These are phyloP conservation scores for Diaporthe caulivora DNA, from an alignment of 2,329 filamentous ascomycete genomes.

Conservation along the genomic window DNA sequence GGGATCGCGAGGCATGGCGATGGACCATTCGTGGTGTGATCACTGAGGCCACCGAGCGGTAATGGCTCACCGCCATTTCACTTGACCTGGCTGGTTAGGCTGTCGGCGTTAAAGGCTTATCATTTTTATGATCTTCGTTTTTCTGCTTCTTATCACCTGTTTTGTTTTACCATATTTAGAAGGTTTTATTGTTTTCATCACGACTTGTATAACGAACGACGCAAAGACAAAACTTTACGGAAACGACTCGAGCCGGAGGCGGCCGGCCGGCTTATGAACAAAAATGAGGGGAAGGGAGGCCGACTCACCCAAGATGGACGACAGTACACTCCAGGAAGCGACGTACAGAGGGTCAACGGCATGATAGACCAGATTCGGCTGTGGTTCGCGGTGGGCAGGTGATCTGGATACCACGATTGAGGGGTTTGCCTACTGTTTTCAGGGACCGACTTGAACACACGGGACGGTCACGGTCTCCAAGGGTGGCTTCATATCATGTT, in stretches of 20 bases:
- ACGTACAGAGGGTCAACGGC: conserved; percentile 31
- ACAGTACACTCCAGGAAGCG: conserved; percentile 33
- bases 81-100: conserved; percentile 25
- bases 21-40: conserved; percentile 80
- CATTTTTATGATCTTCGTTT: conserved; percentile 24
- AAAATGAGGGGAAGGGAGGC: conserved; percentile 25
- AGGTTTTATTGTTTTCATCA: conserved; percentile 37
- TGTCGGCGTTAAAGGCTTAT: conserved; percentile 35
- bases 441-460: conserved; percentile 19
- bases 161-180: conserved; percentile 35
- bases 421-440: conserved; percentile 18
- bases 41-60: conserved; percentile 39
- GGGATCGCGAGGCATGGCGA: conserved; percentile 75
- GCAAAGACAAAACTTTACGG: conserved; percentile 40
- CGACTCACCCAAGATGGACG: conserved; percentile 13
- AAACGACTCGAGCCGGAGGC: conserved; percentile 30
- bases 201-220: conserved; percentile 38
- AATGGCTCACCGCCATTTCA: conserved; percentile 53
- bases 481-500: conserved; percentile 21
- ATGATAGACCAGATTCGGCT: conserved; percentile 16
- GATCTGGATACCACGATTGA: conserved; percentile 34
- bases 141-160: conserved; percentile 36
- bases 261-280: conserved; percentile 31
- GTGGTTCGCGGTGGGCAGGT: conserved; percentile 5
- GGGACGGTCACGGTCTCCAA: not conserved